phyloP scores from a whole-genome alignment of 345 rosid genomes.

The Arabidopsis suecica region DNA sequence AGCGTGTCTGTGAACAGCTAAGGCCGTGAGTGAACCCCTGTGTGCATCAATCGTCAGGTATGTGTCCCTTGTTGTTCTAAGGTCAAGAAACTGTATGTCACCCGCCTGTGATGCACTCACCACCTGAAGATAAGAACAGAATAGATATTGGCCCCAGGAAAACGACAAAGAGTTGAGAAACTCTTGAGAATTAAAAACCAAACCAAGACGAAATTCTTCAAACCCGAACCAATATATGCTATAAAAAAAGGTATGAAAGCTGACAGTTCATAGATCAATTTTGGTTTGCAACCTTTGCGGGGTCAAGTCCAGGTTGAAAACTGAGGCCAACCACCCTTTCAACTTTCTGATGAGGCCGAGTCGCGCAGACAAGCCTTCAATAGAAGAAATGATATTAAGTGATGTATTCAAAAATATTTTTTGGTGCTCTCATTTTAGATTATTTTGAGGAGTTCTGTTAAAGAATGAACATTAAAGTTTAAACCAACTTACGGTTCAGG shows the following conservation, averaged over 20 bases:
- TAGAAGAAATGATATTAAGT: conserved; percentile 27
- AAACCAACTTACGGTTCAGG: conserved; percentile 79
- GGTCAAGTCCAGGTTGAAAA: conserved; percentile 97
- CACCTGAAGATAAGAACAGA: conserved; percentile 53
- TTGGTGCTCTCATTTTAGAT: conserved; percentile 1
- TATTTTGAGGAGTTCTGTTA: conserved; percentile 13
- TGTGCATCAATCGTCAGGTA: conserved; percentile 85
- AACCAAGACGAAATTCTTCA: background rate
- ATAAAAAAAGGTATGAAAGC: conserved; percentile 4
- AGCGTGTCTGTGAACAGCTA: conserved; percentile 98
- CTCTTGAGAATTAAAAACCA: conserved; percentile 1
- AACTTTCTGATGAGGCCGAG: conserved; percentile 73
- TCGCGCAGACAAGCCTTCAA: conserved; percentile 76
- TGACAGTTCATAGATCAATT: conserved; percentile 12
- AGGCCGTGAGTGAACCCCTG: conserved; percentile 93
- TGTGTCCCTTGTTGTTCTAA: conserved; percentile 63
- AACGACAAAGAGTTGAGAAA: conserved; percentile 12
- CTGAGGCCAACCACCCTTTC: conserved; percentile 92
- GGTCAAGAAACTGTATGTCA: conserved; percentile 87
- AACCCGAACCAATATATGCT: background rate
- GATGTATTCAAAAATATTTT: background rate
- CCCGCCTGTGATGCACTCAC: conserved; percentile 99
- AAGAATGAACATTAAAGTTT: background rate
- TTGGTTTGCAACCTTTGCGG: conserved; percentile 64
- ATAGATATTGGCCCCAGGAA: background rate